A percentile compares a stretch with the other conserved stretches of the same genome.
Conservation (phyloP, 192 early-diverging fungal species). For the Backusella macrospora region DNA sequence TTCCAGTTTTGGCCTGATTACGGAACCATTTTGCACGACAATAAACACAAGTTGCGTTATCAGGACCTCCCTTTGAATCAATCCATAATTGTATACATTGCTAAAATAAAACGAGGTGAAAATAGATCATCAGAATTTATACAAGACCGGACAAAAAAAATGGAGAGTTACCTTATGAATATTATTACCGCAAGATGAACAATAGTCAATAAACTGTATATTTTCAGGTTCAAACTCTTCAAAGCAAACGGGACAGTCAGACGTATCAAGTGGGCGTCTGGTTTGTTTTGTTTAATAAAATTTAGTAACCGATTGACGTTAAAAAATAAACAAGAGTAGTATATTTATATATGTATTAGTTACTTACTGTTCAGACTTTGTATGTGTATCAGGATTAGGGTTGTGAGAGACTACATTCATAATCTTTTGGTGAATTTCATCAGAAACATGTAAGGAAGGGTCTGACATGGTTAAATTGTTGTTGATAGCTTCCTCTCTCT, state of each 20-base stretch:
- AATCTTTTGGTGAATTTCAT: neutral
- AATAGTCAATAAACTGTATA: slow-evolving; percentile 16
- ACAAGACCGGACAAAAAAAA: neutral
- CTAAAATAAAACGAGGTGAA: neutral
- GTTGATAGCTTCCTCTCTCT: neutral
- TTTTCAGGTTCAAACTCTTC: slow-evolving; percentile 26
- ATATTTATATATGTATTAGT: neutral
- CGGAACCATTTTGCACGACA: slow-evolving; percentile 25
- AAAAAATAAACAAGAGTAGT: neutral
- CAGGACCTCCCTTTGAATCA: neutral
- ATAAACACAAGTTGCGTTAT: slow-evolving; percentile 28
- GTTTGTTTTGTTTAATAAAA: neutral
- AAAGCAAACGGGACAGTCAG: slow-evolving; percentile 38
- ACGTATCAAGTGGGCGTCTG: slow-evolving; percentile 32
- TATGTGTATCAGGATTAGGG: neutral
- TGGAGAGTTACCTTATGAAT: slow-evolving; percentile 8
- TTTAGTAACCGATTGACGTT: neutral
- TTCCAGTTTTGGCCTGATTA: neutral
- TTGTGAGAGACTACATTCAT: neutral
- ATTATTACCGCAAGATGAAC: slow-evolving; percentile 30
- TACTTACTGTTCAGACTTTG: neutral
- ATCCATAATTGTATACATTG: slow-evolving; percentile 27
- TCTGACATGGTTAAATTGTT: neutral
- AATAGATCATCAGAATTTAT: neutral
- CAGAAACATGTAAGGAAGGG: neutral